Base-by-base conservation (phyloP, 2,329 filamentous ascomycete genomes). In the Colletotrichum tropicicola region DNA sequence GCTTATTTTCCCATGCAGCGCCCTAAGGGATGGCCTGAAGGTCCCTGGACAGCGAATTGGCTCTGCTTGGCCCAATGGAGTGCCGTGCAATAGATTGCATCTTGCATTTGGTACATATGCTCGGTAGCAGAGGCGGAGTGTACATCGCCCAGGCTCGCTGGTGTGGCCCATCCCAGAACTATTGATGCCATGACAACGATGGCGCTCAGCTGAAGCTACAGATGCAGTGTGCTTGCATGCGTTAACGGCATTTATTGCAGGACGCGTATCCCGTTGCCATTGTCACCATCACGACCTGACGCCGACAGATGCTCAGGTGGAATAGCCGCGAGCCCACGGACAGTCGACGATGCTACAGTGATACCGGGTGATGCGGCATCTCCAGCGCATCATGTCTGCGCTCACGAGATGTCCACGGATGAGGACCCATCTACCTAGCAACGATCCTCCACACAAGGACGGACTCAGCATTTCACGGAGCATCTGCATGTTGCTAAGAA, bases 181-280 rank as follows among this genome's bases (percentile, higher is more conserved):
- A 60, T 60, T 30, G 57, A 41, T 60, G 30, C 28, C 49, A 60
- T 37, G 39, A 8, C 39, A 17, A 37, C 30, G 7, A 35, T 30
- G 49, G 55, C 41, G 57, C 49, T 45, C 57, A 55, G 57, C 57
- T 60, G 57, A 55, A 23, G 41, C 43, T 41, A 15, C 37, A 15
- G 12, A 41, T 17, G 37, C 37, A 13, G 19, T 28, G 32, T 35
- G 28, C 27, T 15, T 54, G 48, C 48, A 37, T 54, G 27, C 23
- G 4, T 27, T 27, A 5, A 13, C 3, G 19, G 21, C 17, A 15
- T 37, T 35, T 7, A 27, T 15, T n/a, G 21, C 17, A 15, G 49
- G 27, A 17, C 47, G 51, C 28, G 49, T 28, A 19, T 45, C 37
- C 35, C 27, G 23, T 15, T 32, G 15, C 12, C 21, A 6, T 12